Evolutionary conservation across 805 yeast species (phyloP), one percentile per base, ranked within the genome.

Genomic region (Kuraishia cidri): DNA sequence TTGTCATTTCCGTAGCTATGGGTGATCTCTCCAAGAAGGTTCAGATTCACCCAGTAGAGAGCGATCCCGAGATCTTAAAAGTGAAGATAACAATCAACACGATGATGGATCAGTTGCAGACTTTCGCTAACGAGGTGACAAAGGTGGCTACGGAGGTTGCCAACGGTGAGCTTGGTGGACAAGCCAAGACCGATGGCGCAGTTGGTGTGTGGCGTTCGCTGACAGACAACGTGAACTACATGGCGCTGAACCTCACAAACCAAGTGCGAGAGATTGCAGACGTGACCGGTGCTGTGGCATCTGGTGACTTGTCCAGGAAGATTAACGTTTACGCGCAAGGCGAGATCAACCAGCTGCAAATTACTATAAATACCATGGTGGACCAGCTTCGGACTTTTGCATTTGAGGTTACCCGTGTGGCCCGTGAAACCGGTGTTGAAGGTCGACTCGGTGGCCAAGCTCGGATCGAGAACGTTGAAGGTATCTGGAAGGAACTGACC

Each of bases 281-380:
- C 45, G 95, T 84, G 23, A 85, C 94, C 5, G 66, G 88, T 14
- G 94, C 94, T 1, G 95, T 84, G 8, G 95, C 94, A 5, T 69
- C 75, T 38, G 95, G 95, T 46, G 95, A 84, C 53, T 61, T 84
- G 43, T 77, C 87, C 1, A 63, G 87, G 32, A 83, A 84, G 48
- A 84, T 85, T 49, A 82, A 82, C 52, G 94, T 85, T 10, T 90
- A 84, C 54, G 95, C 94, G 6, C 94, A 85, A 53, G 95, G 95
- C 30, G 95, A 84, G 58, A 85, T 84, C 40, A 62, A 82, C 37
- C 90, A 81, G 45, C 66, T 85, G 40, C 94, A 84, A 52, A 81
- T 80, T 62, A 85, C 94, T 6, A 84, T 84, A 47, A 85, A 85
- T 50, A 75, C 87, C 37, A 85, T 83, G 92, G 92, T 83, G 56